phyloP scores from a whole-genome alignment of 495 filamentous ascomycete species.

The Halenospora varia region DNA sequence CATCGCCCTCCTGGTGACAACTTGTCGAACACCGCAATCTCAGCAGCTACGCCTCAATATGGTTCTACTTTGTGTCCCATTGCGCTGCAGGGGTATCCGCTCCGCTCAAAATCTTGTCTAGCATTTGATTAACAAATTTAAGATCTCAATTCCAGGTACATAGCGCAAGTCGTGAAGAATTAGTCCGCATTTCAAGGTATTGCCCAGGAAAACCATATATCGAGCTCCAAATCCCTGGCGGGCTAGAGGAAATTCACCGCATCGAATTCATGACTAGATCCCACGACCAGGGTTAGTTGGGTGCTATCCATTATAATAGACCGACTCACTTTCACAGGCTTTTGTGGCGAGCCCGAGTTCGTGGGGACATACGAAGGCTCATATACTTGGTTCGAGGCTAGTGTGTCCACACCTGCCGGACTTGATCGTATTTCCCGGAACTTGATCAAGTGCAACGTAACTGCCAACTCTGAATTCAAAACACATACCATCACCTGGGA shows the following conservation, averaged over 20 bases:
- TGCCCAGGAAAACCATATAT: background rate
- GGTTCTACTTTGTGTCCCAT: background rate
- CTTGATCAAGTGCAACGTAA: constrained; percentile 11
- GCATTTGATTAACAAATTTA: background rate
- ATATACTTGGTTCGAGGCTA: constrained; percentile 20
- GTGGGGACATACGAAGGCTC: constrained; percentile 9
- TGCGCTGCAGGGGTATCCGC: background rate
- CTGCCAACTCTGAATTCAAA: constrained; percentile 1
- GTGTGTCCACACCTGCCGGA: background rate
- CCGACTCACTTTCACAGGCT: background rate
- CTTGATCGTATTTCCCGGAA: background rate
- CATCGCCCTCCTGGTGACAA: background rate
- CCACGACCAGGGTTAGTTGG: background rate
- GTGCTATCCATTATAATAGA: background rate
- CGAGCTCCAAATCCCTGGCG: background rate
- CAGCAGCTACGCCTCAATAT: background rate
- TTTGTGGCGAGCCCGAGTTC: background rate
- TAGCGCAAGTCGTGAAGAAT: background rate
- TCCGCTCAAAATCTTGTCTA: background rate
- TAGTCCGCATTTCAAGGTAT: too few species aligned
- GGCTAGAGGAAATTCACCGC: background rate
- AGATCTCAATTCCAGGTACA: background rate
- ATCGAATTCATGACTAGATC: constrained; percentile 1
- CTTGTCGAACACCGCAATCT: background rate
- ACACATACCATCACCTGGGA: constrained; percentile 17